Conservation (phyloP, 2,329 filamentous ascomycete genomes). For the Didymella pomorum region DNA sequence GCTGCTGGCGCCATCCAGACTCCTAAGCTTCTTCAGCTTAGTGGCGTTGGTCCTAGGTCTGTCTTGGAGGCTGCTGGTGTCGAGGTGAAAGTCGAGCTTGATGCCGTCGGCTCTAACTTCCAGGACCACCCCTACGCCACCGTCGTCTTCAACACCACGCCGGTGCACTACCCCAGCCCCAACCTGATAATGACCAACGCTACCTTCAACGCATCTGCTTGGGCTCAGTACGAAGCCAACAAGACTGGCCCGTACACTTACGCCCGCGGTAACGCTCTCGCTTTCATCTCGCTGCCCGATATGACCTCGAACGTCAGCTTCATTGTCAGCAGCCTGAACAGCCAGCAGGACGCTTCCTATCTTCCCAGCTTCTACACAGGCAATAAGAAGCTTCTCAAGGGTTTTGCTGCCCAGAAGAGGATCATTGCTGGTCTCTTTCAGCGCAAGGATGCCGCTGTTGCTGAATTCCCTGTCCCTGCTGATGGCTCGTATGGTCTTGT, state of each 20-base stretch:
- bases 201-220: constrained; percentile 45
- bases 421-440: constrained; percentile 35
- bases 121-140: constrained; percentile 42
- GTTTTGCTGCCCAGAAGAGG: constrained; percentile 35
- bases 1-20: constrained; percentile 66
- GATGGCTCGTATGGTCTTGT: constrained; percentile 39
- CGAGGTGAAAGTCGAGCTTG: constrained; percentile 35
- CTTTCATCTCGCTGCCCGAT: constrained; percentile 38
- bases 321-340: constrained; percentile 26
- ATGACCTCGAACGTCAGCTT: constrained; percentile 27
- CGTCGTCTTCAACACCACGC: constrained; percentile 35
- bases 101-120: constrained; percentile 48
- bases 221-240: constrained; percentile 41
- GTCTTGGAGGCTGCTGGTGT: constrained; percentile 43
- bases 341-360: constrained; percentile 34
- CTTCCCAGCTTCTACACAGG: constrained; percentile 36
- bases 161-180: constrained; percentile 33
- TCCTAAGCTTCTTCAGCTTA: constrained; percentile 59
- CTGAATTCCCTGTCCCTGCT: constrained; percentile 48
- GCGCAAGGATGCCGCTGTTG: constrained; percentile 33
- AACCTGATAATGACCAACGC: constrained; percentile 37
- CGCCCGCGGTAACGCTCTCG: constrained; percentile 36
- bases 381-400: constrained; percentile 31
- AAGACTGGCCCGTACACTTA: constrained; percentile 45
- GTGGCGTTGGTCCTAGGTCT: constrained; percentile 42